Evolutionary conservation across 768 basidiomycete species (phyloP), one percentile per base, ranked within the genome.

Genomic region (Boletellus ananiceps): DNA sequence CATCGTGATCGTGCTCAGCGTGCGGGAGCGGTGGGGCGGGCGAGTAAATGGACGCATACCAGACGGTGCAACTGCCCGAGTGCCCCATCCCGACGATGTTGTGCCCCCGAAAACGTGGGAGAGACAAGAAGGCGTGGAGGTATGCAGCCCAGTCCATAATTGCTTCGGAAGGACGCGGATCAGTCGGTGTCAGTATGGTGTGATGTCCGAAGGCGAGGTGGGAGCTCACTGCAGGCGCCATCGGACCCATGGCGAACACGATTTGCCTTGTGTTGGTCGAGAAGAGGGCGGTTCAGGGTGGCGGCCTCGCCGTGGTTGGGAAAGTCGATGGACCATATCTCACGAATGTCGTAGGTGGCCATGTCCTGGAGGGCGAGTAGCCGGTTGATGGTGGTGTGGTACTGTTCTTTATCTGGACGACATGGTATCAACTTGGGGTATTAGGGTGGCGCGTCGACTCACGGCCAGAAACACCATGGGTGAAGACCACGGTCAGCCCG

Each of bases 231-330:
- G 37, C 62, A 67, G 11, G 36, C 46, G 9, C 57, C 57, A 7
- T 44, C 49, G 14, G n/a, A 38, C 8, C 44, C 41, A 9, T 51
- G 42, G 3, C n/a, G 43, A 16, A 8, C 32, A 18, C 47, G 46
- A 1, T 41, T 46, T 7, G 41, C 44, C 46, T 68, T 68, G 39
- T 57, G 42, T 36, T 55, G 50, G 19, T 65, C 57, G 25, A 68
- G 60, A 16, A 57, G 38, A 40, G 25, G 32, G 15, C 68, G 66
- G 40, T 70, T 70, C n/a, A 67, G 40, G 6, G 47, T 44, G 13
- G 69, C 69, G 9, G 69, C 55, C 43, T 71, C 61, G 5, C 70
- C 69, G 29, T 70, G 69, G 44, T 70, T 70, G 1, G 68, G 71
- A 46, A 68, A 58, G 44, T 70, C 69, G 2, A 71, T 51, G 2